These are phyloP conservation scores for Aspergillus sp. DNA, from an alignment of 2,329 filamentous ascomycete genomes.

Conservation along the genomic window DNA sequence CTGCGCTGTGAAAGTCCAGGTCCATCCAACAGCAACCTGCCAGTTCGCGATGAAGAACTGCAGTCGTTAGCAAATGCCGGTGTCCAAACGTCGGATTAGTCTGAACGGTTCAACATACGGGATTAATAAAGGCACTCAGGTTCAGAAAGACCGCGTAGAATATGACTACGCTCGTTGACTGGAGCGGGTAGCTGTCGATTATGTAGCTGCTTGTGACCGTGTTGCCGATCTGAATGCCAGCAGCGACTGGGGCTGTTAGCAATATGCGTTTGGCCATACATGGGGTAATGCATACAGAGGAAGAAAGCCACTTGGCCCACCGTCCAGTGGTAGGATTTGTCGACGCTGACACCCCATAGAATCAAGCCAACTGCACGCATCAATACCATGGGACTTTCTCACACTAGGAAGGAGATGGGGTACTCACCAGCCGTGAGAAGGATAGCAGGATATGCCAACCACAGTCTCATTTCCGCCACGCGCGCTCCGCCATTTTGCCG, in stretches of 20 bases:
- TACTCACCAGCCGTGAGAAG: conserved; percentile 43
- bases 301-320: conserved; percentile 57
- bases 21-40: conserved; percentile 46
- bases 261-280: not conserved
- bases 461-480: conserved; percentile 55
- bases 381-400: not conserved
- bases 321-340: conserved; percentile 55
- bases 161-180: conserved; percentile 53
- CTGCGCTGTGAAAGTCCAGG: conserved; percentile 51
- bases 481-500: conserved; percentile 43
- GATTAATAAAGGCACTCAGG: conserved; percentile 47
- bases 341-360: conserved; percentile 56
- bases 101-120: conserved; percentile 24
- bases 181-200: conserved; percentile 55
- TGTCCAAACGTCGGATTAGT: too few species aligned
- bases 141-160: conserved; percentile 57
- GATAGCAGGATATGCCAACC: conserved; percentile 54
- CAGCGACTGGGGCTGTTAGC: conserved; percentile 37
- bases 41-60: conserved; percentile 53
- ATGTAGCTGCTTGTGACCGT: conserved; percentile 53
- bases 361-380: conserved; percentile 43
- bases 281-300: conserved; percentile 42
- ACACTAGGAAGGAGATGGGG: not conserved
- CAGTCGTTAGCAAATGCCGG: not conserved
- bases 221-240: conserved; percentile 58